These are phyloP conservation scores for Cladosporium phlei DNA, from an alignment of 2,329 filamentous ascomycete genomes.

Conservation along the genomic window DNA sequence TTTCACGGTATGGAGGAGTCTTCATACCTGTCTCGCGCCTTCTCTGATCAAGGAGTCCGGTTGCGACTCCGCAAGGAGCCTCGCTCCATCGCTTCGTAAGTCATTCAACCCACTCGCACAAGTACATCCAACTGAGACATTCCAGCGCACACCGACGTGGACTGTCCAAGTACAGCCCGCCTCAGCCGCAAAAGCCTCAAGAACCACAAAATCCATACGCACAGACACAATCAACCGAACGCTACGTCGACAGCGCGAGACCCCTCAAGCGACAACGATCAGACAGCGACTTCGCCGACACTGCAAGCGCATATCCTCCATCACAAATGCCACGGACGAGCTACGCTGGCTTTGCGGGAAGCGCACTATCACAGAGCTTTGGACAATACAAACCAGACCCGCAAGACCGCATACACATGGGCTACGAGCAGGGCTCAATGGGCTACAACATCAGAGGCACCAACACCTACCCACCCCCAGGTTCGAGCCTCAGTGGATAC, in stretches of 20 bases:
- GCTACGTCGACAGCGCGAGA: constrained; percentile 19
- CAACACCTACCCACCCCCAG: constrained; percentile 8
- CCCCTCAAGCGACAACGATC: constrained; percentile 24
- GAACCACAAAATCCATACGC: constrained; percentile 6
- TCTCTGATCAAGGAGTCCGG: constrained; percentile 82
- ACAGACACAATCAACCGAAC: constrained; percentile 12
- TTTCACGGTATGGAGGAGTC: constrained; percentile 79
- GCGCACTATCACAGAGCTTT: constrained; percentile 3
- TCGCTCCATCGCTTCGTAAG: constrained; percentile 34
- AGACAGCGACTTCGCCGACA: constrained; percentile 22
- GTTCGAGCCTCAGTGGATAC: constrained; percentile 6
- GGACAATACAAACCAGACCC: constrained; percentile 7
- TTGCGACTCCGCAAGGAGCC: constrained; percentile 79
- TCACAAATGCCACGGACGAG: constrained; percentile 10
- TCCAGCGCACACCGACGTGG: constrained; percentile 7
- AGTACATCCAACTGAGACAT: neutral
- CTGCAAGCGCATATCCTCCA: constrained; percentile 3
- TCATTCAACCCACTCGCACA: neutral
- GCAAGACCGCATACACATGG: constrained; percentile 8
- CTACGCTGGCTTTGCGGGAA: constrained; percentile 7
- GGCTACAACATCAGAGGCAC: constrained; percentile 13
- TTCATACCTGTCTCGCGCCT: constrained; percentile 72
- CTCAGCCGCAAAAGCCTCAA: constrained; percentile 19
- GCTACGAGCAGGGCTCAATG: constrained; percentile 4
- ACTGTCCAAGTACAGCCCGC: constrained; percentile 13